Percentiles rank a stretch among this genome's conserved stretches.
These are phyloP conservation scores for Colletotrichum sp. DNA, from an alignment of 2,329 filamentous ascomycete species.

Conservation along the genomic window DNA sequence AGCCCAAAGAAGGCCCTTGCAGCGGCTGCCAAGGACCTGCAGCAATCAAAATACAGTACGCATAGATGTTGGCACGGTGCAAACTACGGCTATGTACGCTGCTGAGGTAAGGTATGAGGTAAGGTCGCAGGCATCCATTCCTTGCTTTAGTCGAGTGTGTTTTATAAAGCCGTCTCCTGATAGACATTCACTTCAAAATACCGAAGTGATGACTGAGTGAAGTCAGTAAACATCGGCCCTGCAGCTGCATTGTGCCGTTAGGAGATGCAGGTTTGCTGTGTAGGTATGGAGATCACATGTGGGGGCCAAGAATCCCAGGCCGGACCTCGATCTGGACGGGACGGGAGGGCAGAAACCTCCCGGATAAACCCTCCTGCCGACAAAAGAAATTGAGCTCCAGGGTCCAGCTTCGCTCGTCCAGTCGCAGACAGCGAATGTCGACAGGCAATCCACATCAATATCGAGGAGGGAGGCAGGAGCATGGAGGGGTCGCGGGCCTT, in stretches of 20 bases:
- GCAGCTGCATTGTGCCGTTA: background rate
- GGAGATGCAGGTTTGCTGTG: background rate
- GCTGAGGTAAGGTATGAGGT: background rate
- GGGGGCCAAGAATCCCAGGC: background rate
- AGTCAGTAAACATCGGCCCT: background rate
- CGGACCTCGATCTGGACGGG: background rate
- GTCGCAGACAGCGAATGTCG: background rate
- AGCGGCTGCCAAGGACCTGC: slow-evolving; percentile 5
- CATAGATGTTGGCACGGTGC: background rate
- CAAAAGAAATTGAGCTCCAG: slow-evolving; percentile 15
- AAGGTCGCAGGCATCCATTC: background rate
- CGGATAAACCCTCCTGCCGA: slow-evolving; percentile 15
- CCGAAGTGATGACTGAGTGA: background rate
- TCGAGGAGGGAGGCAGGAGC: background rate
- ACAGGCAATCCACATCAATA: background rate
- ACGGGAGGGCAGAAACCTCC: background rate
- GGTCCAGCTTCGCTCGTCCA: slow-evolving; percentile 3
- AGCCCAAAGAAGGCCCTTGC: background rate
- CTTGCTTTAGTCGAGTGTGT: background rate
- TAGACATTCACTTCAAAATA: background rate
- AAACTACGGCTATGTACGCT: background rate
- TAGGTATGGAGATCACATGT: background rate
- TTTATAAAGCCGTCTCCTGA: background rate
- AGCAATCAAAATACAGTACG: background rate
- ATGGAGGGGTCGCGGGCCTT: background rate